Conservation (phyloP, 176 grass and related monocot genomes). For the Secale cereale region DNA sequence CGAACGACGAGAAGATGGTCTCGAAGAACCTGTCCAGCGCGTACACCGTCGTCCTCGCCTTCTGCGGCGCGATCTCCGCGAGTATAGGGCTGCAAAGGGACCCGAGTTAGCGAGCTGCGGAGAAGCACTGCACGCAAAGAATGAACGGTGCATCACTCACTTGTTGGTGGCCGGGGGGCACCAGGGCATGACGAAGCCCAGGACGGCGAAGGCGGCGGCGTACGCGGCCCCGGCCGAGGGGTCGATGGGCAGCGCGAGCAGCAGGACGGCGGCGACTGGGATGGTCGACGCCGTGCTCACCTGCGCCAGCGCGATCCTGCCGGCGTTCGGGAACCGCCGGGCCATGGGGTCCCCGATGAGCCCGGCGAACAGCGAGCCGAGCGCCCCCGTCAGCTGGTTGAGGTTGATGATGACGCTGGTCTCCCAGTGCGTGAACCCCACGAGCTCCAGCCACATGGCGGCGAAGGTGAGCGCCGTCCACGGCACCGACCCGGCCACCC, state of each 20-base stretch:
- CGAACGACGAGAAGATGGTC: slow-evolving; percentile 56
- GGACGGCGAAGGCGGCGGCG: slow-evolving; percentile 20
- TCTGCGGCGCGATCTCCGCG: slow-evolving; percentile 51
- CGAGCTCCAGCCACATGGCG: slow-evolving; percentile 52
- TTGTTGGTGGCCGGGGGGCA: slow-evolving; percentile 33
- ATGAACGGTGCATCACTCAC: slow-evolving; percentile 2
- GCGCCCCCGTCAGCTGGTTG: slow-evolving; percentile 1
- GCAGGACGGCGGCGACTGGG: slow-evolving; percentile 49
- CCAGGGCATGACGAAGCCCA: slow-evolving; percentile 36
- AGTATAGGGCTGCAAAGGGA: slow-evolving; percentile 43
- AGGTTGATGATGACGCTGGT: slow-evolving; percentile 16
- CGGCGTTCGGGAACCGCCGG: slow-evolving; percentile 31
- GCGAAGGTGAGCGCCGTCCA: slow-evolving; percentile 40
- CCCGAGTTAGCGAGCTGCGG: background rate
- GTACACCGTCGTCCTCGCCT: slow-evolving; percentile 65
- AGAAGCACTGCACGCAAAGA: background rate
- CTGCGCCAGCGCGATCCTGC: slow-evolving; percentile 38
- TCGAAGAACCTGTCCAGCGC: slow-evolving; percentile 63
- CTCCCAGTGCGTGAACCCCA: slow-evolving; percentile 43
- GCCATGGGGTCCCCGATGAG: slow-evolving; percentile 25
- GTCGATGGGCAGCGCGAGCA: slow-evolving; percentile 45
- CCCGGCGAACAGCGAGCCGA: slow-evolving; percentile 39
- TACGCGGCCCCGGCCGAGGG: slow-evolving; percentile 4
- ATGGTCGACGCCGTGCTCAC: slow-evolving; percentile 37
- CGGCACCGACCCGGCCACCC: slow-evolving; percentile 31